Base-by-base conservation (phyloP, 345 rosid genomes). In the Bruguiera sexangula region DNA sequence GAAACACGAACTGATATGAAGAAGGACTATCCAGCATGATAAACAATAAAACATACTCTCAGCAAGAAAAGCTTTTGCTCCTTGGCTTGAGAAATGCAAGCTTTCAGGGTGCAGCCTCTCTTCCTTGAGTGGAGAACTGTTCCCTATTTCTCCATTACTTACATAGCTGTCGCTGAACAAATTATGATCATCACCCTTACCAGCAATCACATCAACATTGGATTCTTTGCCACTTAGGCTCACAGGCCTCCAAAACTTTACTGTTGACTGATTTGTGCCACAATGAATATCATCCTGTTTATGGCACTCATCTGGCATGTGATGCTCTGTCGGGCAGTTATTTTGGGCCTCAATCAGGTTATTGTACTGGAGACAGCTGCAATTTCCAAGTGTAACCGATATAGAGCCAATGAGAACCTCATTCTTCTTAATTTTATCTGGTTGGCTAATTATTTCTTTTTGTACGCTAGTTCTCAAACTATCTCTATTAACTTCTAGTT, bases 351-450 rank as follows among this genome's bases (percentile, higher is more conserved):
- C 86, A 60, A 75, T 75, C 24, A 50, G 52, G 67, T 76, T 80
- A 39, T 74, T 74, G 31, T 73, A 74, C 62, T 85, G 83, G 0
- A 66, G 75, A 21, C 30, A 72, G 74, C 76, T 56, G 66, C 75
- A 73, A 72, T 84, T 82, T 72, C 72, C 85, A 60, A 96, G 85
- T 0, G 86, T 71, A 69, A 92, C 91, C 67, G 89, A 79, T 62
- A 96, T 83, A 51, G 99, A 89, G 53, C 99, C 98, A 73, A 92
- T 88, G 74, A 90, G 75, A 73, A 96, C 86, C 84, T 89, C 89
- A 1, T 61, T 66, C 52, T 73, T 85, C 76, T 83, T 84, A 69
- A 78, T 70, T 31, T 76, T 82, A 61, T 85, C 85, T 30, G 66
- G 82, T 72, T 80, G 85, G 73, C 52, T 74, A 62, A 73, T 68